A percentile compares a stretch with the other conserved stretches of the same genome.
Conservation (phyloP, 306 rosid genomes). For the Herpetospermum pedunculosum region DNA sequence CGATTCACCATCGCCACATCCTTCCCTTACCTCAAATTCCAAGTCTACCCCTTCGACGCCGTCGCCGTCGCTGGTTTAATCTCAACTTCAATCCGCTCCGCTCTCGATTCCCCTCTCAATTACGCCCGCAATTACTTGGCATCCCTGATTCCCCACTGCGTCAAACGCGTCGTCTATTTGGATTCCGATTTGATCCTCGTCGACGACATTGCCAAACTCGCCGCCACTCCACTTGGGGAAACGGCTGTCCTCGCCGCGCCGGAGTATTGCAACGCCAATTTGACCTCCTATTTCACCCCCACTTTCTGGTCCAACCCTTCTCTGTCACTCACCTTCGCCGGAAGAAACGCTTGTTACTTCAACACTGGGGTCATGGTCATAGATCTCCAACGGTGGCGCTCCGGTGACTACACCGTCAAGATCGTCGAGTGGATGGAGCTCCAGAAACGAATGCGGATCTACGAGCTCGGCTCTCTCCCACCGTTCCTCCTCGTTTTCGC, state of each 20-base stretch:
- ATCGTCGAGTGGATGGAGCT: slow-evolving; percentile 97
- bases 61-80: slow-evolving; percentile 53
- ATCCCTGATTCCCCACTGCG: slow-evolving; percentile 42
- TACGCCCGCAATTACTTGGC: slow-evolving; percentile 92
- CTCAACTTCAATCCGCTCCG: slow-evolving; percentile 86
- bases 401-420: slow-evolving; percentile 59
- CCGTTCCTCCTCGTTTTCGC: slow-evolving; percentile 84
- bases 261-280: slow-evolving; percentile 87
- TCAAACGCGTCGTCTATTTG: slow-evolving; percentile 56
- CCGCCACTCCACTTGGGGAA: slow-evolving; percentile 34
- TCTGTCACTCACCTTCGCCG: slow-evolving; percentile 53
- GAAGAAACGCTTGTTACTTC: slow-evolving; percentile 70
- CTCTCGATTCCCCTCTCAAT: slow-evolving; percentile 80
- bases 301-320: slow-evolving; percentile 83
- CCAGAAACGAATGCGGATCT: slow-evolving; percentile 91
- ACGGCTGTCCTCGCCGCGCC: slow-evolving; percentile 77
- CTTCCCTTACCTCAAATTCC: slow-evolving; percentile 71
- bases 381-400: slow-evolving; percentile 59
- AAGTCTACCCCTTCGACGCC: slow-evolving; percentile 57
- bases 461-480: slow-evolving; percentile 83
- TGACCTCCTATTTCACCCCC: slow-evolving; percentile 68
- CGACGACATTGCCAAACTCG: slow-evolving; percentile 77
- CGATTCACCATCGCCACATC: slow-evolving; percentile 29
- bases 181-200: slow-evolving; percentile 87
- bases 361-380: slow-evolving; percentile 99